Evolutionary conservation across 257 asterid species (phyloP).

Genomic region (Craterostigma plantagineum): DNA sequence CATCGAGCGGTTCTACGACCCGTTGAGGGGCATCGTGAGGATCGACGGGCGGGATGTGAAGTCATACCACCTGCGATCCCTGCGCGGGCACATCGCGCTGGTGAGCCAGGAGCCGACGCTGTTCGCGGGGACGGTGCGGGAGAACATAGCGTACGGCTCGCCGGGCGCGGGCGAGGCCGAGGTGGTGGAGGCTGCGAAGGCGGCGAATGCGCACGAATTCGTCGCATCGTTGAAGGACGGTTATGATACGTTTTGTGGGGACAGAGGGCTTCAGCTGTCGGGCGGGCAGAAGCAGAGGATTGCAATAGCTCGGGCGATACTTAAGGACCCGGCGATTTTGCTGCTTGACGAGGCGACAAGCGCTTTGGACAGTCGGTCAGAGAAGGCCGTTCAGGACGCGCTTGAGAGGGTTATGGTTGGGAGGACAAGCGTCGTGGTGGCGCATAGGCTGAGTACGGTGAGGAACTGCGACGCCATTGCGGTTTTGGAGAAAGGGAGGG

Average conservation of each 20-base stretch:
- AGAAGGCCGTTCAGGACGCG: conserved; percentile 82
- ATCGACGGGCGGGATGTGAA: conserved; percentile 58
- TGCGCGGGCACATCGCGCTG: conserved; percentile 58
- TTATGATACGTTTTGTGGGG: conserved; percentile 64
- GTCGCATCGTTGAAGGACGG: conserved; percentile 50
- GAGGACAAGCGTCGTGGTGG: conserved; percentile 77
- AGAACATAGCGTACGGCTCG: conserved; percentile 55
- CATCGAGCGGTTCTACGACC: conserved; percentile 69
- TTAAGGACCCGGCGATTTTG: conserved; percentile 48
- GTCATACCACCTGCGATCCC: conserved; percentile 35
- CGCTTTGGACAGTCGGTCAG: conserved; percentile 67
- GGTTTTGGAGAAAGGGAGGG: conserved; percentile 54
- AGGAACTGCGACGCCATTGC: conserved; percentile 53
- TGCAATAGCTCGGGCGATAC: conserved; percentile 65
- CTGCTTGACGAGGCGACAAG: conserved; percentile 79
- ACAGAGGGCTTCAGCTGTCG: conserved; percentile 69
- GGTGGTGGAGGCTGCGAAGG: conserved; percentile 52
- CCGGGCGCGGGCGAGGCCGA: conserved; percentile 32
- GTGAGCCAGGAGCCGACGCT: conserved; percentile 81
- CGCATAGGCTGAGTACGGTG: conserved; percentile 70
- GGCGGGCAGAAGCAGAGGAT: conserved; percentile 91
- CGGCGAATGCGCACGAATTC: conserved; percentile 80
- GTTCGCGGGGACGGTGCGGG: conserved; percentile 50
- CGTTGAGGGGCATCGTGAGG: conserved; percentile 34
- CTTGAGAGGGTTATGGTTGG: conserved; percentile 71